Percentiles rank a stretch among this genome's conserved stretches.
phyloP scores from a whole-genome alignment of 208 protist species.

The Leishmania guyanensis region DNA sequence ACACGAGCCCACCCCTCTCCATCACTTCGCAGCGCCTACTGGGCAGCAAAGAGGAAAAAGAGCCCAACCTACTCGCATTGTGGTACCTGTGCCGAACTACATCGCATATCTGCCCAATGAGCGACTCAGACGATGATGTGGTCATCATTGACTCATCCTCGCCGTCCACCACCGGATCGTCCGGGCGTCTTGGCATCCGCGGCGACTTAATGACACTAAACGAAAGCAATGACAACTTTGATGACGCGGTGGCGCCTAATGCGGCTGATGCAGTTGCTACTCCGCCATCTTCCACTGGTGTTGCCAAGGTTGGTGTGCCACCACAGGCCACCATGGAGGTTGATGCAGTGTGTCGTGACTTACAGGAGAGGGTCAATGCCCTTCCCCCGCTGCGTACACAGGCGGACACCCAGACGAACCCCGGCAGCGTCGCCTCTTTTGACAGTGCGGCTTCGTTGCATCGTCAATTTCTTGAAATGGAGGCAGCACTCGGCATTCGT shows the following conservation, averaged over 20 bases:
- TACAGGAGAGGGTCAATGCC: neutral
- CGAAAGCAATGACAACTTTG: neutral
- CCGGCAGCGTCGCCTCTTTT: too few species aligned
- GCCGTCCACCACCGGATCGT: neutral
- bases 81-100: neutral
- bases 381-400: conserved; percentile 1
- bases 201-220: neutral
- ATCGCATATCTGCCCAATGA: neutral
- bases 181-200: neutral
- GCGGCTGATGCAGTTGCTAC: neutral
- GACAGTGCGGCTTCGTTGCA: conserved; percentile 5
- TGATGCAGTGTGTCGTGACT: neutral
- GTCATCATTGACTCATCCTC: conserved; percentile 33
- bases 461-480: conserved; percentile 9
- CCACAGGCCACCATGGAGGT: neutral
- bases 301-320: neutral
- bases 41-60: neutral
- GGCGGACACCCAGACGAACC: conserved; percentile 17
- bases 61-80: neutral
- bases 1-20: neutral
- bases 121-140: conserved; percentile 25
- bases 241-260: neutral
- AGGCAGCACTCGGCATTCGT: conserved; percentile 22
- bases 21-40: neutral
- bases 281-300: neutral